Conservation (phyloP, 2,329 filamentous ascomycete species). For the Thelonectria olida region DNA sequence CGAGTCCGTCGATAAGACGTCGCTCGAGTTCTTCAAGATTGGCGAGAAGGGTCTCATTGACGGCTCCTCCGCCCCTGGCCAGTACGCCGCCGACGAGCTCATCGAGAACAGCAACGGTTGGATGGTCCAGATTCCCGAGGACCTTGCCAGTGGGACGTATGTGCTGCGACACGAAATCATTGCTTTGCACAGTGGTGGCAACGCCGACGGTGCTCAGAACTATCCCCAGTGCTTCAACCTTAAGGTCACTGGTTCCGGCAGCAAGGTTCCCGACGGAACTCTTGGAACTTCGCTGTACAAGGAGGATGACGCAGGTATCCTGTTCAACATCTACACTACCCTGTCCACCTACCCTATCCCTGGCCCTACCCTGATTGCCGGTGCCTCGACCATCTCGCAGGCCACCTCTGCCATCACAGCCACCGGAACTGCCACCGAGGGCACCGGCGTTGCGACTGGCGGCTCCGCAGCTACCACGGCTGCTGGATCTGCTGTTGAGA, state of each 20-base stretch:
- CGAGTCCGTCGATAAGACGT: conserved; percentile 60
- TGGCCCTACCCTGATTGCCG: conserved; percentile 39
- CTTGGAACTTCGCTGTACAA: conserved; percentile 46
- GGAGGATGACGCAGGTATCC: conserved; percentile 43
- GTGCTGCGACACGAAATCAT: conserved; percentile 64
- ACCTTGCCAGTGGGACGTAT: conserved; percentile 52
- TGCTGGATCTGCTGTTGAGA: conserved; percentile 16
- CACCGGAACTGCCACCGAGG: conserved; percentile 25
- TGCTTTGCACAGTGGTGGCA: conserved; percentile 55
- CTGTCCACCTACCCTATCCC: conserved; percentile 41
- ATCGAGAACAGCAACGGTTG: conserved; percentile 52
- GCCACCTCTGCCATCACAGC: conserved; percentile 26
- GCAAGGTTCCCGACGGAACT: conserved; percentile 45
- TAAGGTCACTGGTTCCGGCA: conserved; percentile 53
- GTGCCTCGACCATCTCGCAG: conserved; percentile 31
- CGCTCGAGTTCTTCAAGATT: conserved; percentile 73
- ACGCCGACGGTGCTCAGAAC: conserved; percentile 58
- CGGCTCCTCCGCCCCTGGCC: conserved; percentile 53
- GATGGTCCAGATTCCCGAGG: conserved; percentile 46
- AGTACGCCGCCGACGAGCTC: conserved; percentile 51
- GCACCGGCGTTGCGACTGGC: conserved; percentile 20
- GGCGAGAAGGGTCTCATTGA: conserved; percentile 61
- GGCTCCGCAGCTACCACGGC: conserved; percentile 17
- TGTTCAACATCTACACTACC: conserved; percentile 45
- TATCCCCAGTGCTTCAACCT: conserved; percentile 64